Evolutionary conservation across 495 filamentous ascomycete genomes (phyloP).

Genomic region (Penicillium paxilli): DNA sequence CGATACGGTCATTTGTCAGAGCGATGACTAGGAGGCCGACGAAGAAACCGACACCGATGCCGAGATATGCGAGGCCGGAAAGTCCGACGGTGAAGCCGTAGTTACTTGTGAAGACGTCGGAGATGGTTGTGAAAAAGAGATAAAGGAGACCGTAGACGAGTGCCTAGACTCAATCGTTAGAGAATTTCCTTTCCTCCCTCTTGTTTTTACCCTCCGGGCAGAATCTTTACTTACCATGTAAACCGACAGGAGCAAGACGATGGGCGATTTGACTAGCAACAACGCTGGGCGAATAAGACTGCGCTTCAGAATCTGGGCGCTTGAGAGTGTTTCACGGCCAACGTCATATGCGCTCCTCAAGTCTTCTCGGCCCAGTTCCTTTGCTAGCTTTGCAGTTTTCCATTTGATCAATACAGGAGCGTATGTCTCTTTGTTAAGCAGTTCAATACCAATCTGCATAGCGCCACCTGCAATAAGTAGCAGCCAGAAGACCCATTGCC

Average conservation of each 20-base stretch:
- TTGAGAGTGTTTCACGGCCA: background rate
- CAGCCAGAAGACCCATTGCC: slow-evolving; percentile 65
- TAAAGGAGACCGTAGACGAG: slow-evolving; percentile 67
- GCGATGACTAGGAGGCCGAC: slow-evolving; percentile 49
- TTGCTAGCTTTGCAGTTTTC: slow-evolving; percentile 43
- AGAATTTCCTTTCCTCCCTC: background rate
- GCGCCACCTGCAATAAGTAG: slow-evolving; percentile 49
- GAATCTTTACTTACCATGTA: slow-evolving; percentile 45
- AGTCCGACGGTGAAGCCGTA: slow-evolving; percentile 56
- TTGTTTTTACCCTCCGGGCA: background rate
- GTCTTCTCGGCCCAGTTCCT: slow-evolving; percentile 39
- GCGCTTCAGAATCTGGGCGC: background rate
- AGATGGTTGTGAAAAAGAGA: slow-evolving; percentile 68
- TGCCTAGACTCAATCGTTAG: slow-evolving; percentile 12
- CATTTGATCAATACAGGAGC: slow-evolving; percentile 48
- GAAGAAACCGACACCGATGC: slow-evolving; percentile 59
- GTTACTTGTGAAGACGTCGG: slow-evolving; percentile 57
- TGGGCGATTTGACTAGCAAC: slow-evolving; percentile 46
- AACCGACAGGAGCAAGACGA: slow-evolving; percentile 50
- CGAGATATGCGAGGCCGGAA: slow-evolving; percentile 61
- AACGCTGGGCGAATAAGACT: slow-evolving; percentile 48
- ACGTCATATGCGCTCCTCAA: slow-evolving; percentile 34
- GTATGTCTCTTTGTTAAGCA: slow-evolving; percentile 56
- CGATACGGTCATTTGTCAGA: slow-evolving; percentile 55
- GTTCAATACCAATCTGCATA: slow-evolving; percentile 39